These are phyloP conservation scores for Zygoascus bituminiphila DNA, from an alignment of 805 yeast genomes.

Conservation along the genomic window DNA sequence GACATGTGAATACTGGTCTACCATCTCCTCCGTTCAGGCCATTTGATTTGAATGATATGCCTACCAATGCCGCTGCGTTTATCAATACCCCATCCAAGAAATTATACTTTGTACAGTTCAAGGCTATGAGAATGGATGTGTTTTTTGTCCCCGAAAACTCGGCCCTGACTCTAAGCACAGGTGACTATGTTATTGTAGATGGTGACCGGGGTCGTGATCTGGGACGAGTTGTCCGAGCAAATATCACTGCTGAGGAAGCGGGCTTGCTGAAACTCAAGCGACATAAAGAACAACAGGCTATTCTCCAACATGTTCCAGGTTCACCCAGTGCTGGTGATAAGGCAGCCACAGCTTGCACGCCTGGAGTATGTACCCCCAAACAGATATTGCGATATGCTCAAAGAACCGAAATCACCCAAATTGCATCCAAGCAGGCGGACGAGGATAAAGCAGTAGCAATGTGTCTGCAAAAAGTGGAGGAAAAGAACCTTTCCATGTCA, in stretches of 20 bases:
- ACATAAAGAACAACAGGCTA: conserved; percentile 63
- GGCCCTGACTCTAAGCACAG: conserved; percentile 34
- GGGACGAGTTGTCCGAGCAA: conserved; percentile 54
- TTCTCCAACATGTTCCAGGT: conserved; percentile 36
- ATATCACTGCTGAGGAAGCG: conserved; percentile 58
- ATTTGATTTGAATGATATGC: not conserved
- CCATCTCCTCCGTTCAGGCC: conserved; percentile 2
- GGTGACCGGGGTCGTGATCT: conserved; percentile 78
- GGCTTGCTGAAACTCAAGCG: conserved; percentile 56
- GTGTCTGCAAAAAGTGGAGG: conserved; percentile 50
- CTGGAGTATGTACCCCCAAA: conserved; percentile 59
- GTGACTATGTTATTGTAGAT: conserved; percentile 72
- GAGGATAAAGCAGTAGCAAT: conserved; percentile 61
- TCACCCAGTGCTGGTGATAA: not conserved
- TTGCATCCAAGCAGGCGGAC: conserved; percentile 51
- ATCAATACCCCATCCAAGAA: conserved; percentile 26
- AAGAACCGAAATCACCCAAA: conserved; percentile 49
- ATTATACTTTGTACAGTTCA: conserved; percentile 63
- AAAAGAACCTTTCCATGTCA: conserved; percentile 44
- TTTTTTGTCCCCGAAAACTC: conserved; percentile 48
- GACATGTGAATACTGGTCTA: not conserved
- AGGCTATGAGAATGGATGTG: conserved; percentile 72
- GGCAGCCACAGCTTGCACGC: conserved; percentile 22
- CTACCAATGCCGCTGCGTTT: conserved; percentile 7
- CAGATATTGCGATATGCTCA: conserved; percentile 57